Evolutionary conservation across 2,329 filamentous ascomycete species (phyloP), one percentile per base, ranked within the genome.

Genomic region (Neopestalotiopsis sp.): DNA sequence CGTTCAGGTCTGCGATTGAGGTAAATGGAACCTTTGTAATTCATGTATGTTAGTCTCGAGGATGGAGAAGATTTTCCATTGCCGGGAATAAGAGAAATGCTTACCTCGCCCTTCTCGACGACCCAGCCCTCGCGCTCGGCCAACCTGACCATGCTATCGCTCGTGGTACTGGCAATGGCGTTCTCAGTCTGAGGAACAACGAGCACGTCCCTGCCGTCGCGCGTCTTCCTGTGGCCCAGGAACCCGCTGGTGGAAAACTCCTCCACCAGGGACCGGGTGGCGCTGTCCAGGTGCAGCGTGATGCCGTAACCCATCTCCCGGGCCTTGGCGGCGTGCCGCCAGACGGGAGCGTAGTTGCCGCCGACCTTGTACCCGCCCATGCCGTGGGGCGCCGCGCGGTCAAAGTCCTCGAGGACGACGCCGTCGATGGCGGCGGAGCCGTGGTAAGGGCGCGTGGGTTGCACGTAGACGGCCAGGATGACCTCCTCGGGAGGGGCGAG

Each of bases 201-300:
- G 53, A 70, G 61, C 1, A 67, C 66, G 9, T 62, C 53, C 1
- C 6, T 58, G 13, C 24, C 61, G 2, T 10, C 34, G 34, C 34
- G 0, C 2, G n/a, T 28, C 5, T 7, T 14, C 66, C 61, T 70
- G 56, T 67, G 65, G 0, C 65, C 68, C 28, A 70, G 61, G 61
- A 70, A 70, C 5, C 68, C 68, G 57, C 65, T 67, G 14, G 68
- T 68, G 2, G 68, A 67, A 32, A 70, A 70, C 53, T 68, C 66
- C 56, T 68, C 68, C 5, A 70, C 20, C 6, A 57, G 2, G 2
- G 61, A 61, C 13, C 65, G 53, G 12, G 65, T 59, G 24, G 65
- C 53, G 34, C 53, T 62, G 28, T 67, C 66, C 9, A 67, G 38
- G 10, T 67, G 66, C 20, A 67, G 66, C 5, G 66, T 63, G 14